These are phyloP conservation scores for Triangularia verruculosa DNA, from an alignment of 2,329 filamentous ascomycete species.

Conservation along the genomic window DNA sequence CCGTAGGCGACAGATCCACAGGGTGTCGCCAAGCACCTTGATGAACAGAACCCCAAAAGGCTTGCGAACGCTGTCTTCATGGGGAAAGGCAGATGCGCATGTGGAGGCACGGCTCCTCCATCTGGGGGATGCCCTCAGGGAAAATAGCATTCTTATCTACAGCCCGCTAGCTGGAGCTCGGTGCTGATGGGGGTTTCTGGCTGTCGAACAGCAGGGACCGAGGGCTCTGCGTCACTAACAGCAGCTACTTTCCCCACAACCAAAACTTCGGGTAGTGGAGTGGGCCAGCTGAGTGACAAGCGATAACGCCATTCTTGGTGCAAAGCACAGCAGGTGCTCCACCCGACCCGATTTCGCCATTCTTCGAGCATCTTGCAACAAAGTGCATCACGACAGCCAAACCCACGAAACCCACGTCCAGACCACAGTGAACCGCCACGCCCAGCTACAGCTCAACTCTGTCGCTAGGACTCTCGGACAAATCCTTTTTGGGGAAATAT, in stretches of 20 bases:
- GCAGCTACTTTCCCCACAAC: constrained; percentile 22
- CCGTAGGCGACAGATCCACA: background rate
- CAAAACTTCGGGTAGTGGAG: constrained; percentile 13
- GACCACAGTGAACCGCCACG: background rate
- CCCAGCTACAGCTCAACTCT: constrained; percentile 16
- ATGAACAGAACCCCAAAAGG: background rate
- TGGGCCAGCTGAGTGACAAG: constrained; percentile 16
- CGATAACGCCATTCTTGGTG: constrained; percentile 31
- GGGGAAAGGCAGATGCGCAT: background rate
- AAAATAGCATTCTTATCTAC: background rate
- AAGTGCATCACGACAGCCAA: background rate
- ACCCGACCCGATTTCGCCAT: constrained; percentile 29
- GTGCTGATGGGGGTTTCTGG: background rate
- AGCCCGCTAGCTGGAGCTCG: background rate
- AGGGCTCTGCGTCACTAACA: constrained; percentile 19
- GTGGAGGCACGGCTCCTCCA: background rate
- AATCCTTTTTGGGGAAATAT: background rate
- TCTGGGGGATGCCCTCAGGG: background rate
- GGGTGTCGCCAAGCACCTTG: constrained; percentile 2
- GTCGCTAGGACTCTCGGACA: background rate
- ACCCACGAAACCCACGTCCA: background rate
- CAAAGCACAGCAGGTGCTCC: constrained; percentile 28
- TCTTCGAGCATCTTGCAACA: constrained; percentile 25
- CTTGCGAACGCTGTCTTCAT: background rate
- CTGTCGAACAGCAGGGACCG: background rate